These are phyloP conservation scores for Syzygium aqueum DNA, from an alignment of 345 rosid species.

Conservation along the genomic window DNA sequence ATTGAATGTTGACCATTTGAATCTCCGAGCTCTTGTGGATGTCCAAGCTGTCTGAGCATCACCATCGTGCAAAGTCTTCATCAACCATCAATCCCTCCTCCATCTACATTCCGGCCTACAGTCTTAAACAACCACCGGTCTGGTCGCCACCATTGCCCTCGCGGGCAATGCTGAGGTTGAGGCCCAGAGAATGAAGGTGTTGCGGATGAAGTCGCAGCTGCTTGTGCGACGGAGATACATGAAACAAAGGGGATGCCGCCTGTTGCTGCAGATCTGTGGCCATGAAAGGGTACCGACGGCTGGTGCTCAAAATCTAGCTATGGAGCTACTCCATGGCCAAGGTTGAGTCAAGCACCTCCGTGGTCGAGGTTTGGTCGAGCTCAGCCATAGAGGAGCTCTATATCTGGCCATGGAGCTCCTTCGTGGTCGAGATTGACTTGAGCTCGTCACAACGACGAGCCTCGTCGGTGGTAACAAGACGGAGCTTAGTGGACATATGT, in stretches of 20 bases:
- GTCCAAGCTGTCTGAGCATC: background rate
- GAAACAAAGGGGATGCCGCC: too few species aligned
- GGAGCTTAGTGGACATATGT: background rate
- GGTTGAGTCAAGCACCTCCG: background rate
- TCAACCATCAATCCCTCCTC: background rate
- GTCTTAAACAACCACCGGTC: background rate
- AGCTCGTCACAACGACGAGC: background rate
- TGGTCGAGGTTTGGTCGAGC: background rate
- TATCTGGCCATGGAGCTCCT: background rate
- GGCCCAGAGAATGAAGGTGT: background rate
- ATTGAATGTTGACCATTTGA: accelerated
- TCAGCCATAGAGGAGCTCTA: background rate
- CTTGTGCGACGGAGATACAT: background rate
- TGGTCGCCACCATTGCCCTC: background rate
- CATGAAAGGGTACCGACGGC: too few species aligned
- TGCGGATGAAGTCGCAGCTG: background rate
- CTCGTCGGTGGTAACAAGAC: background rate
- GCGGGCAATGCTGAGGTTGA: background rate
- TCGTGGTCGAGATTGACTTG: background rate
- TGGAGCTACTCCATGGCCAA: background rate
- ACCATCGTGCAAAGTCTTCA: too few species aligned
- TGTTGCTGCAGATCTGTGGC: too few species aligned
- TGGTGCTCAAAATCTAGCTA: too few species aligned
- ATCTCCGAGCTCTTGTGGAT: background rate
- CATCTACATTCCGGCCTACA: background rate